A percentile compares a stretch with the other conserved stretches of the same genome.
Evolutionary conservation across 805 yeast genomes (phyloP).

Genomic region (Kodamaea kakaduensis): DNA sequence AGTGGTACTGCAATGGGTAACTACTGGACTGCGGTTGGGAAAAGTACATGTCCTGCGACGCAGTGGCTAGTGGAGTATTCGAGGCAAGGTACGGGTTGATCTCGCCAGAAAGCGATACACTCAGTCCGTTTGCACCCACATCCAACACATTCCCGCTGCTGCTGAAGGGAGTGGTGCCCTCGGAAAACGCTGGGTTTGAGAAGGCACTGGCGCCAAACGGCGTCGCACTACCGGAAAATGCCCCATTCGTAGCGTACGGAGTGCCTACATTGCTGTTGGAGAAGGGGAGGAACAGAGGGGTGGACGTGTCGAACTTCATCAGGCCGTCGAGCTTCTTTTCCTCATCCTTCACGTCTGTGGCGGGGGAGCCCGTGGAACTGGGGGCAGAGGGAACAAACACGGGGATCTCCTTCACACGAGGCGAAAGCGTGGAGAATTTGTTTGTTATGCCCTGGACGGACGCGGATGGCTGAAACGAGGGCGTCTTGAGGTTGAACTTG

Average conservation of each 20-base stretch:
- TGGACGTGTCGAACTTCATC: conserved; percentile 34
- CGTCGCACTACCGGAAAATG: not conserved
- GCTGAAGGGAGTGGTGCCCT: no score
- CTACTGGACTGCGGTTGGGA: conserved; percentile 17
- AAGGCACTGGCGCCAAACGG: conserved; percentile 2
- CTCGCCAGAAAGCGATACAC: conserved; percentile 4
- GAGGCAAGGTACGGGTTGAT: conserved; percentile 22
- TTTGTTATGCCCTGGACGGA: conserved; percentile 24
- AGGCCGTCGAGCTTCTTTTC: conserved; percentile 2
- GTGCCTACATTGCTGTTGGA: no score
- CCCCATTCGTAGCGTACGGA: conserved; percentile 3
- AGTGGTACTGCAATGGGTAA: conserved; percentile 71
- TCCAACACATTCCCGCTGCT: not conserved
- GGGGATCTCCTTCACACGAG: conserved; percentile 45
- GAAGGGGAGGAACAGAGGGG: conserved; percentile 42
- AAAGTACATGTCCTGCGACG: conserved; percentile 19
- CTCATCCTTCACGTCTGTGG: not conserved
- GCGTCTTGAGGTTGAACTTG: conserved; percentile 38
- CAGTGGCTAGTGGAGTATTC: conserved; percentile 8
- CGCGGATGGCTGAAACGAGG: conserved; percentile 40
- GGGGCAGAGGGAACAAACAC: conserved; percentile 43
- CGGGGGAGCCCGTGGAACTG: conserved; percentile 5
- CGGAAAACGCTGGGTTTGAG: no score
- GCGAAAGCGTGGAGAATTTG: conserved; percentile 46
- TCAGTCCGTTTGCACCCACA: conserved; percentile 5